Conservation (phyloP, 345 rosid species). For the Bretschneidera sinensis region DNA sequence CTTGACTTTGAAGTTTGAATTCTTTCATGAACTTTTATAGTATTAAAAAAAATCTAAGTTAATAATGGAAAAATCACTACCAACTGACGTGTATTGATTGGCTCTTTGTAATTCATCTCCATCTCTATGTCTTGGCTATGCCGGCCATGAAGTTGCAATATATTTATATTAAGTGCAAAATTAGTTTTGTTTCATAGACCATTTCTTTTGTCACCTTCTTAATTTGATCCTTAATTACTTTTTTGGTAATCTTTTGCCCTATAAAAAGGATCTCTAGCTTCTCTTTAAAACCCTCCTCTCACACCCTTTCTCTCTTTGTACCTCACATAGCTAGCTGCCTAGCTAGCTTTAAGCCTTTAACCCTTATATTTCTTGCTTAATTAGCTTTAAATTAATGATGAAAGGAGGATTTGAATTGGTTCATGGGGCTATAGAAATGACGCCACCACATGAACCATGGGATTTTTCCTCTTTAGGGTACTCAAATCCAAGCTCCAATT, state of each 20-base stretch:
- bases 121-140: constrained; percentile 39
- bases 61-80: neutral
- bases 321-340: neutral
- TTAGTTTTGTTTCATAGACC: constrained; percentile 6
- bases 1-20: no score
- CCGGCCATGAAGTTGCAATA: constrained; percentile 46
- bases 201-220: constrained; percentile 25
- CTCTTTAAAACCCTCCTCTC: constrained; percentile 24
- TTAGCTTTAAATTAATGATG: constrained; percentile 27
- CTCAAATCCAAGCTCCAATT: constrained; percentile 4
- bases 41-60: no score
- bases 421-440: constrained; percentile 35
- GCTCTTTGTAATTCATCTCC: constrained; percentile 24
- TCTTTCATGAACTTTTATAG: no score
- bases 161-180: constrained; percentile 10
- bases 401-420: constrained; percentile 42
- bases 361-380: neutral
- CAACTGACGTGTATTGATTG: constrained; percentile 22
- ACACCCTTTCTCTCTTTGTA: neutral
- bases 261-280: constrained; percentile 21
- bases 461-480: constrained; percentile 20
- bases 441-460: constrained; percentile 38
- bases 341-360: neutral
- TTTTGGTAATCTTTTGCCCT: constrained; percentile 1
- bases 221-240: constrained; percentile 2